phyloP scores from a whole-genome alignment of 768 basidiomycete genomes.

The Symmetrospora coprosmae region DNA sequence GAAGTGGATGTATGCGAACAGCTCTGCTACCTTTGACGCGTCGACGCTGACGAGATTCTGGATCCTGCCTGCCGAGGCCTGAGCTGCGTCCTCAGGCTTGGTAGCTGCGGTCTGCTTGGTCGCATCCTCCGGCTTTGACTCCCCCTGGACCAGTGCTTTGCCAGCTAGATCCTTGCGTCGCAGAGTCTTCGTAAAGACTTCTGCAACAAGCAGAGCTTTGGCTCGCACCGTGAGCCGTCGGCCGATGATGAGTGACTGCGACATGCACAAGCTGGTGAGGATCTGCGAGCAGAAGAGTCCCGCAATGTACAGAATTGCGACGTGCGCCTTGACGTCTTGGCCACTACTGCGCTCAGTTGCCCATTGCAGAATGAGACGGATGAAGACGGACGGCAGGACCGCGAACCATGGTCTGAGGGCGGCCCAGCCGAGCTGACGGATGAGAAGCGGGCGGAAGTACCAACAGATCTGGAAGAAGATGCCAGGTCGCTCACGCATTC shows the following conservation, averaged over 20 bases:
- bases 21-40: slow-evolving; percentile 22
- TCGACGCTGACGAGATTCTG: slow-evolving; percentile 33
- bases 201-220: slow-evolving; percentile 38
- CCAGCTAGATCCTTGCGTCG: slow-evolving; percentile 38
- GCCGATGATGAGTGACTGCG: slow-evolving; percentile 38
- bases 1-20: slow-evolving; percentile 31
- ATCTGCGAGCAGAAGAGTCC: slow-evolving; percentile 37
- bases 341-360: slow-evolving; percentile 35
- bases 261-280: slow-evolving; percentile 30
- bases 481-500: background rate
- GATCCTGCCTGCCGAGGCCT: slow-evolving; percentile 31
- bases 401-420: slow-evolving; percentile 25
- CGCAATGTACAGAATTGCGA: slow-evolving; percentile 38
- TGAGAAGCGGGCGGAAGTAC: slow-evolving; percentile 8
- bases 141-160: slow-evolving; percentile 23
- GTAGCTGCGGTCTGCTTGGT: background rate
- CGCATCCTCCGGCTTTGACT: slow-evolving; percentile 1
- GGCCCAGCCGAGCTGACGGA: background rate
- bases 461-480: slow-evolving; percentile 18
- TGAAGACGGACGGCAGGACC: slow-evolving; percentile 38
- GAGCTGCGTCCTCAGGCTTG: slow-evolving; percentile 10
- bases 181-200: slow-evolving; percentile 39
- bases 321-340: slow-evolving; percentile 34
- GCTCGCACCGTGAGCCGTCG: slow-evolving; percentile 37
- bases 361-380: slow-evolving; percentile 37